Percentiles rank a stretch among this genome's conserved stretches.
These are phyloP conservation scores for Lathyrus oleraceus DNA, from an alignment of 306 rosid species.

Conservation along the genomic window DNA sequence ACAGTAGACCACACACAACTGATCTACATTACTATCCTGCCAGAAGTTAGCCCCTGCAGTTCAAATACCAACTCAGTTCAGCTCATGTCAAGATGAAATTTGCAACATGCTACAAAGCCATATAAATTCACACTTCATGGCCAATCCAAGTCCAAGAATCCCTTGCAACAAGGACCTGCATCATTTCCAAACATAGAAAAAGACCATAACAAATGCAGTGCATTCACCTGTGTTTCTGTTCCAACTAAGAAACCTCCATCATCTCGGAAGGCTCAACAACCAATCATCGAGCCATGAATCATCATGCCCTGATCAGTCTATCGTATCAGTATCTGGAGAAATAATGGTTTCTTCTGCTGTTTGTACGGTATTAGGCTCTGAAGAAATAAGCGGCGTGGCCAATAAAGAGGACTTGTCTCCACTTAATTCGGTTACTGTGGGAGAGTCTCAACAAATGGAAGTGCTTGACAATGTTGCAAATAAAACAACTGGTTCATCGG, in stretches of 20 bases:
- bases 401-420: constrained; percentile 44
- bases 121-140: too few relatives aligned
- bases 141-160: too few relatives aligned
- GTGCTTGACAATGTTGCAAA: constrained; percentile 52
- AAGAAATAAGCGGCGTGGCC: constrained; percentile 32
- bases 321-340: constrained; percentile 35
- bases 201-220: too few relatives aligned
- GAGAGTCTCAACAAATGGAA: constrained; percentile 45
- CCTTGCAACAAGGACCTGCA: too few relatives aligned
- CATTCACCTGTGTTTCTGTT: too few relatives aligned
- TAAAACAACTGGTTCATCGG: constrained; percentile 41
- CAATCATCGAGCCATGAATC: constrained; percentile 46
- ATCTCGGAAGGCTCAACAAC: constrained; percentile 57
- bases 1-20: too few relatives aligned
- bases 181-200: too few relatives aligned
- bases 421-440: constrained; percentile 46
- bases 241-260: constrained; percentile 80
- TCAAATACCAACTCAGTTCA: too few relatives aligned
- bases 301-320: constrained; percentile 47
- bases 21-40: too few relatives aligned
- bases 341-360: constrained; percentile 39
- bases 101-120: too few relatives aligned
- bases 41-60: too few relatives aligned
- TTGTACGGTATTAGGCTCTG: constrained; percentile 42
- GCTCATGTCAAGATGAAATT: too few relatives aligned